phyloP scores from a whole-genome alignment of 768 basidiomycete genomes.

The Cubamyces lactineus region DNA sequence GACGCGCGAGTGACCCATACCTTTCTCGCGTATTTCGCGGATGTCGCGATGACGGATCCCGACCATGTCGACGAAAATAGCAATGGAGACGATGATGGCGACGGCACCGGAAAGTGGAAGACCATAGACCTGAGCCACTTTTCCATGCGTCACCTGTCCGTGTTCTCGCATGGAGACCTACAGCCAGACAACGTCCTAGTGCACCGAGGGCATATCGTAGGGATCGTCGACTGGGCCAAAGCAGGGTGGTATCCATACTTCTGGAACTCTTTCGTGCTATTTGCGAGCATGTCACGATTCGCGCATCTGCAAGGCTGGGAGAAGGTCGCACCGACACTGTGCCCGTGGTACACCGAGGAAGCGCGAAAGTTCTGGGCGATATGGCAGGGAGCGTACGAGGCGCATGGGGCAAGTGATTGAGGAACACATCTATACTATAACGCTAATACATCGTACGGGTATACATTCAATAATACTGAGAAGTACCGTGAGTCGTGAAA shows the following conservation, averaged over 20 bases:
- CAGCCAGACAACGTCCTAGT: constrained; percentile 29
- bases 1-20: background rate
- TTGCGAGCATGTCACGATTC: background rate
- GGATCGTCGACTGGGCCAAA: constrained; percentile 31
- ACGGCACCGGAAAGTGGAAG: background rate
- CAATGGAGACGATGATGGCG: background rate
- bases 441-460: no score
- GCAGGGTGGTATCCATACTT: constrained; percentile 33
- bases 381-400: background rate
- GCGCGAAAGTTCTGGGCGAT: background rate
- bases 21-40: background rate
- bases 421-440: no score
- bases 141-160: background rate
- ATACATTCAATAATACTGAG: no score
- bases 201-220: constrained; percentile 15
- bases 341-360: background rate
- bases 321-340: background rate
- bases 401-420: background rate
- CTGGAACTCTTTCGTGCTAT: constrained; percentile 24
- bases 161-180: constrained; percentile 31
- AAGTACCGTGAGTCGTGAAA: no score
- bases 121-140: background rate
- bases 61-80: no score
- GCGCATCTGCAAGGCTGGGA: background rate
- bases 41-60: background rate